Conservation (phyloP, 179 eudicot genomes). For the Amaranthus tricolor region DNA sequence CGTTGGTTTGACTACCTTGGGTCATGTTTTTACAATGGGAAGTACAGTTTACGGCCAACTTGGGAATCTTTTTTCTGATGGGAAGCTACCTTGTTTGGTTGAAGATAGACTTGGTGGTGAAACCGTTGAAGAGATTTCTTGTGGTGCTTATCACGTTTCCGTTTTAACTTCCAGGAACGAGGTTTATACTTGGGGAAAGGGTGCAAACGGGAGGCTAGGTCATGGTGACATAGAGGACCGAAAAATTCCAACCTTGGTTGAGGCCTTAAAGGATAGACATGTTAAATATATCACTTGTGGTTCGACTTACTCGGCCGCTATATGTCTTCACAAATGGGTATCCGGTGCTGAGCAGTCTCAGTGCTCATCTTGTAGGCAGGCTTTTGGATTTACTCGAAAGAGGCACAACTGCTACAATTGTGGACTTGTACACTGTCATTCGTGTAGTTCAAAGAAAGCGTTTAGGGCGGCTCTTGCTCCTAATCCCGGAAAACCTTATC, state of each 20-base stretch:
- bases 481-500: slow-evolving; percentile 76
- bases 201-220: slow-evolving; percentile 91
- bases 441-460: slow-evolving; percentile 84
- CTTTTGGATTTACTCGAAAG: slow-evolving; percentile 89
- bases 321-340: slow-evolving; percentile 93
- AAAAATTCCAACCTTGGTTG: slow-evolving; percentile 74
- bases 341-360: slow-evolving; percentile 96
- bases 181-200: slow-evolving; percentile 96
- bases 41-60: slow-evolving; percentile 96
- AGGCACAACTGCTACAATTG: slow-evolving; percentile 94
- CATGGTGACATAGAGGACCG: slow-evolving; percentile 90
- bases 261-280: slow-evolving; percentile 77
- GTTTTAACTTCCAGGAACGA: slow-evolving; percentile 78
- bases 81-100: slow-evolving; percentile 80
- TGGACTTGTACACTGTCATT: slow-evolving; percentile 94
- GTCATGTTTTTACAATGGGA: slow-evolving; percentile 83
- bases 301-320: slow-evolving; percentile 72
- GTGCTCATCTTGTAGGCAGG: slow-evolving; percentile 85
- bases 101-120: slow-evolving; percentile 64
- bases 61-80: slow-evolving; percentile 72
- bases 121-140: slow-evolving; percentile 68
- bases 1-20: slow-evolving; percentile 73
- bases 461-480: slow-evolving; percentile 81
- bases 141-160: slow-evolving; percentile 89
- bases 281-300: slow-evolving; percentile 82